Evolutionary conservation across 2,329 filamentous ascomycete species (phyloP), one percentile per base, ranked within the genome.

Genomic region (Colletotrichum lini): DNA sequence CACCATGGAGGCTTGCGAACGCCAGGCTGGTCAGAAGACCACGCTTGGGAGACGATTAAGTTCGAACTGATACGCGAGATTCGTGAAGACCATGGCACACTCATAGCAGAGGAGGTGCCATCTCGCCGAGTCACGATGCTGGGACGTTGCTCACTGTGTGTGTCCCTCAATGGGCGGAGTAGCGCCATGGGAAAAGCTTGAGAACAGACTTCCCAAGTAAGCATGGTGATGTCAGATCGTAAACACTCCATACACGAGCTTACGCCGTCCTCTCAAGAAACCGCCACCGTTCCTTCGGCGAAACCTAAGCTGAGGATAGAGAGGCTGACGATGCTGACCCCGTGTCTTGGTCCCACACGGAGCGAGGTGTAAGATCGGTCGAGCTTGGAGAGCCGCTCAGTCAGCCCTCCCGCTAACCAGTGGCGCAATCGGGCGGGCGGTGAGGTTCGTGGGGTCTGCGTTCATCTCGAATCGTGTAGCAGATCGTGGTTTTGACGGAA

Each of bases 341-440:
- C 0, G n/a, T 23, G 7, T 40, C 21, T 56, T 40, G 35, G 53
- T 56, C 35, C 38, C 38, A n/a, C n/a, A 56, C 2, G 16, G 5
- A 18, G 35, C 40, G 7, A 40, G 30, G 35, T 38, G 40, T 56
- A 21, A 15, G 35, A 56, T 23, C 53, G 53, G 53, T 56, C n/a
- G 53, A 40, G 21, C 35, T 23, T n/a, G 18, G 30, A 38, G n/a
- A 23, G 58, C 21, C 40, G 58, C 58, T 61, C 58, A 61, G 58
- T 61, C 58, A 61, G 45, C 58, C 58, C 8, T 38, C 45, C 44
- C 58, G 30, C n/a, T 18, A 16, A 23, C 18, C 30, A 21, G 45
- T 40, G 58, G 40, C 30, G n/a, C 26, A 26, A 45, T 23, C 58
- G 44, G 18, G 58, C n/a, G 58, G 45, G 30, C 45, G 49, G 45